Percentiles rank a stretch among this genome's conserved stretches.
Conservation (phyloP, 805 yeast genomes). For the Ogataea zsoltii region DNA sequence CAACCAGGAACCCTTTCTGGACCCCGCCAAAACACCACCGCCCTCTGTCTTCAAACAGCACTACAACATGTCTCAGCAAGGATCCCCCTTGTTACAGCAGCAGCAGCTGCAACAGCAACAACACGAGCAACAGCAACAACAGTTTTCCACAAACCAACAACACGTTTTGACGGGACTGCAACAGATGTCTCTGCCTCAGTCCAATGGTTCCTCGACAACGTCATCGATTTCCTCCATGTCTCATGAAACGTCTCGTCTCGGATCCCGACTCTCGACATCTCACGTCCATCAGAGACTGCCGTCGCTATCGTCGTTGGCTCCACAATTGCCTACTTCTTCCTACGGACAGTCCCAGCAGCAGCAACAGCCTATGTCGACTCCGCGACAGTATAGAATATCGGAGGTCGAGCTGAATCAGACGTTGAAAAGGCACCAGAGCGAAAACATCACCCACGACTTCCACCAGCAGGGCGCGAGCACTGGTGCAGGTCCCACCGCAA, state of each 20-base stretch:
- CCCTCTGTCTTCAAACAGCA: conserved; percentile 4
- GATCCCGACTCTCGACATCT: conserved; percentile 19
- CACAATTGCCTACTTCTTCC: conserved; percentile 7
- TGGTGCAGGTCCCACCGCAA: too few relatives aligned
- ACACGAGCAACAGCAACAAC: conserved; percentile 10
- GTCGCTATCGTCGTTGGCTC: conserved; percentile 20
- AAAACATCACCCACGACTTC: conserved; percentile 12
- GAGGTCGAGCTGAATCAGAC: conserved; percentile 19
- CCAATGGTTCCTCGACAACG: conserved; percentile 10
- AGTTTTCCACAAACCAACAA: conserved; percentile 17
- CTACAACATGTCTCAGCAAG: conserved; percentile 12
- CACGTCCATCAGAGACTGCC: conserved; percentile 24
- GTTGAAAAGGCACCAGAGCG: conserved; percentile 23
- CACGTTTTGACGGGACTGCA: conserved; percentile 22
- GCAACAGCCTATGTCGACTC: conserved; percentile 7
- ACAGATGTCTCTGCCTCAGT: conserved; percentile 24
- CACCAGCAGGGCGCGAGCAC: conserved; percentile 1
- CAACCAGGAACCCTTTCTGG: not conserved
- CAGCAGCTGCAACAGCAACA: conserved; percentile 5
- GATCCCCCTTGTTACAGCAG: conserved; percentile 5
- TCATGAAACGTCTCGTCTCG: conserved; percentile 11
- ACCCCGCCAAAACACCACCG: conserved; percentile 1
- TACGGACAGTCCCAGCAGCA: conserved; percentile 9
- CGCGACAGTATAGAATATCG: conserved; percentile 19
- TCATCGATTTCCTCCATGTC: conserved; percentile 10